Evolutionary conservation across 1,284 basidiomycete genomes (phyloP), one percentile per base, ranked within the genome.

Genomic region (Pseudozyma sp.): DNA sequence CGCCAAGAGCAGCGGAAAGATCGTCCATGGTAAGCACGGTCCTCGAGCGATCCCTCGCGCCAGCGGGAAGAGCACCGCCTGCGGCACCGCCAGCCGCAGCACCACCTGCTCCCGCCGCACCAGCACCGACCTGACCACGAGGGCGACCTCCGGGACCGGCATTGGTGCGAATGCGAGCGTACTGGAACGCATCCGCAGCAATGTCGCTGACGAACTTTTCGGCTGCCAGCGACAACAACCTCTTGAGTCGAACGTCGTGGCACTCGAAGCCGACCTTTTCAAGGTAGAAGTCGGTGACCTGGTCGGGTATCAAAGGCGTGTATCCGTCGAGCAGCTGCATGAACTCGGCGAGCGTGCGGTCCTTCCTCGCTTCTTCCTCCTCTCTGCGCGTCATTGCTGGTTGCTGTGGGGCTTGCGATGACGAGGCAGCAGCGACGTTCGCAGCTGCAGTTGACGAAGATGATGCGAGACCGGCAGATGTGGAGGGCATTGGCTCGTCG

Each of bases 11-110:
- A 7, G 94, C 88, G 67, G 91, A 92, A 48, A 99, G 87, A 83
- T 99, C 97, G 71, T 99, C 97, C 94, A 98, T 97, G 6, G 94
- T 97, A 66, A 99, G 86, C 0, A 95, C 94, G n/a, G 97, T 98
- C 72, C 93, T 90, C 40, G 93, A 94, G 82, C 94, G 93, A 83
- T 97, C 94, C 30, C 63, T 58, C 46, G 63, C 59, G 40, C 60
- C 63, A 5, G 55, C 46, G 14, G 66, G 67, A 2, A 63, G 16
- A 8, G 42, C 50, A 34, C 39, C 47, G 3, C 49, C 65, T 11
- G 59, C 62, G 40, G 55, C 51, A 24, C 56, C 61, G 13, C 48
- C 68, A 14, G 45, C 60, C 4, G 54, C 60, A 56, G 44, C 60
- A n/a, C 33, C 57, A 17, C 42, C 34, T 3, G 48, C 60, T 9